Evolutionary conservation across 352 stramenopile genomes (phyloP).

Genomic region (Phytophthora sansomeana): DNA sequence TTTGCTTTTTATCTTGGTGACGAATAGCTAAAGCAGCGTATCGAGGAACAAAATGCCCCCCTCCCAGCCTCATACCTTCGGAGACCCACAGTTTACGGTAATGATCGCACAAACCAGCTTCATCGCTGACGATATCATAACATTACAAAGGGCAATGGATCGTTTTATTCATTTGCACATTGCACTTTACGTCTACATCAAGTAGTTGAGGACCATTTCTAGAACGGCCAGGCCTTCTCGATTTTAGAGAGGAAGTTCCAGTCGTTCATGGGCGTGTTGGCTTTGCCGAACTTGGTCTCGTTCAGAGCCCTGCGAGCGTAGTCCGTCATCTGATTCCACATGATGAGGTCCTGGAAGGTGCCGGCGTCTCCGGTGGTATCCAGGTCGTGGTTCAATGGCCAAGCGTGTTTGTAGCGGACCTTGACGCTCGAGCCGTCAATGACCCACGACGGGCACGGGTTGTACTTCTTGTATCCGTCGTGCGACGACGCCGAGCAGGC

Average conservation of each 20-base stretch:
- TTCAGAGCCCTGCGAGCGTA: constrained; percentile 32
- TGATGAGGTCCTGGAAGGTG: constrained; percentile 29
- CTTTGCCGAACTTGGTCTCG: constrained; percentile 28
- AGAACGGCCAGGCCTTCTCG: constrained; percentile 19
- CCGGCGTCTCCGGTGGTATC: constrained; percentile 22
- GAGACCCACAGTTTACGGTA: too few relatives aligned
- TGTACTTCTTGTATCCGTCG: constrained; percentile 36
- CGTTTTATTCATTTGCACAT: too few relatives aligned
- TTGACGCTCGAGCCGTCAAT: constrained; percentile 32
- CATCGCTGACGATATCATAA: too few relatives aligned
- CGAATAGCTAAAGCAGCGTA: too few relatives aligned
- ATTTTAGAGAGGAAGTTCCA: constrained; percentile 30
- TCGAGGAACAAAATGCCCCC: too few relatives aligned
- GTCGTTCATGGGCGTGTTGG: constrained; percentile 36
- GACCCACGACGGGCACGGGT: constrained; percentile 11
- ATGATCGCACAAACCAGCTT: too few relatives aligned
- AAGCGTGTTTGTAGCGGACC: constrained; percentile 32
- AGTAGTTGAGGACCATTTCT: too few relatives aligned
- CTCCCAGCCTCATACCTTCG: too few relatives aligned
- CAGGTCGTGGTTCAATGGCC: constrained; percentile 37
- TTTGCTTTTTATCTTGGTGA: too few relatives aligned
- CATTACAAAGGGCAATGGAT: too few relatives aligned
- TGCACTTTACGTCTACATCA: too few relatives aligned
- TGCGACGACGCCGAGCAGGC: constrained; percentile 32
- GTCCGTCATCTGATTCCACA: constrained; percentile 35